Conservation (phyloP, 192 early-diverging fungal species). For the Neocallimastix lanati region DNA sequence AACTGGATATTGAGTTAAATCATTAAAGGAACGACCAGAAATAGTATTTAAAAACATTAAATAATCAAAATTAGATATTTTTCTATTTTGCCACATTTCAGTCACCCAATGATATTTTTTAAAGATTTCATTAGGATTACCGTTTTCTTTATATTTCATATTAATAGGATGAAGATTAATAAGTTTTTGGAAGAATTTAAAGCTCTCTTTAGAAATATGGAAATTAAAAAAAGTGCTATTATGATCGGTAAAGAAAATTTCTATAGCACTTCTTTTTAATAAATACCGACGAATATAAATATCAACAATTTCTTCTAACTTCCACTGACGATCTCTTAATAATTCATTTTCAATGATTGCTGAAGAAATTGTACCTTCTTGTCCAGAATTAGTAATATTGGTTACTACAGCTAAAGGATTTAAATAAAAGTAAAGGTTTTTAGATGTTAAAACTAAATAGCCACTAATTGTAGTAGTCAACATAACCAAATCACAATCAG, state of each 20-base stretch:
- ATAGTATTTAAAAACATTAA: slow-evolving; percentile 84
- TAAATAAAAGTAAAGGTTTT: background rate
- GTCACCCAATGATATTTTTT: slow-evolving; percentile 47
- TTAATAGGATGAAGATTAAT: slow-evolving; percentile 15
- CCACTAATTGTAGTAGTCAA: background rate
- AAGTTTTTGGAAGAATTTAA: slow-evolving; percentile 42
- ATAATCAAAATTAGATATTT: slow-evolving; percentile 92
- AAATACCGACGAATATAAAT: background rate
- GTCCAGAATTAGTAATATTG: background rate
- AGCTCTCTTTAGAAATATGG: slow-evolving; percentile 27
- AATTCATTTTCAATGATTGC: background rate
- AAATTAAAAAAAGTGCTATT: slow-evolving; percentile 57
- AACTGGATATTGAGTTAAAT: slow-evolving; percentile 91
- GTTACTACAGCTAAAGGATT: background rate
- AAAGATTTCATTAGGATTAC: slow-evolving; percentile 33
- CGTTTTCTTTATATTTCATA: slow-evolving; percentile 7
- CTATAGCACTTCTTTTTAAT: slow-evolving; percentile 25
- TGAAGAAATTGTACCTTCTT: background rate
- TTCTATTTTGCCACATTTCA: slow-evolving; percentile 61
- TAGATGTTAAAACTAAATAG: background rate
- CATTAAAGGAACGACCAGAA: slow-evolving; percentile 43
- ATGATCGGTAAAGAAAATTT: slow-evolving; percentile 62
- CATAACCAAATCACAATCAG: background rate
- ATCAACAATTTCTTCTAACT: background rate
- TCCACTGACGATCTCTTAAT: background rate